These are phyloP conservation scores for Tardiomyces blankii DNA, from an alignment of 1,139 yeast genomes.

Conservation along the genomic window DNA sequence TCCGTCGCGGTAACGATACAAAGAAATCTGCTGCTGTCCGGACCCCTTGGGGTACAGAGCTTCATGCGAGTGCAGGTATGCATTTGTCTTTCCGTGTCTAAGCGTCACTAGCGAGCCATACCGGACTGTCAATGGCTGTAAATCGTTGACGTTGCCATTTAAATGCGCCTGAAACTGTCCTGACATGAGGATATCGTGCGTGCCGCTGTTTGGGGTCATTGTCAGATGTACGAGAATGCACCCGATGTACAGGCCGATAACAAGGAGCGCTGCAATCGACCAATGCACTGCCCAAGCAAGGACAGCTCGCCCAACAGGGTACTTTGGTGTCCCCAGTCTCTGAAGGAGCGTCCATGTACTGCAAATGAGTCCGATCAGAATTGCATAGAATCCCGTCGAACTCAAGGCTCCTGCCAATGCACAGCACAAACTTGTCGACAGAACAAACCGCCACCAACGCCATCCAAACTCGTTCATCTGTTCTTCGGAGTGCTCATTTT, in stretches of 20 bases:
- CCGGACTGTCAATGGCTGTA: slow-evolving; percentile 39
- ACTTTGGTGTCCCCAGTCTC: neutral
- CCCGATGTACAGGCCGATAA: neutral
- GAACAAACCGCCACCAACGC: neutral
- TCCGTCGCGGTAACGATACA: slow-evolving; percentile 40
- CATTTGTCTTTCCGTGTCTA: slow-evolving; percentile 51
- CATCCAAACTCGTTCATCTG: neutral
- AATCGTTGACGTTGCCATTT: slow-evolving; percentile 30
- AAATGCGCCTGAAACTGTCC: slow-evolving; percentile 51
- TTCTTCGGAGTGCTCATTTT: neutral
- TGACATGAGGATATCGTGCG: slow-evolving; percentile 39
- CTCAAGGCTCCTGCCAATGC: slow-evolving; percentile 14
- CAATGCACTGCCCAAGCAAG: neutral
- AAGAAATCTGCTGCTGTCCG: slow-evolving; percentile 56
- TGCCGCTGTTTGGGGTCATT: slow-evolving; percentile 36
- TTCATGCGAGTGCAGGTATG: slow-evolving; percentile 60
- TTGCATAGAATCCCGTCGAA: neutral
- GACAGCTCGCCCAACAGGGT: neutral
- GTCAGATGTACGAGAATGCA: slow-evolving; percentile 32
- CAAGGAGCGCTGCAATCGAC: neutral
- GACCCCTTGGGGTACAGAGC: slow-evolving; percentile 43
- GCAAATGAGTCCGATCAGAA: neutral
- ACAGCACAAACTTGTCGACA: slow-evolving; percentile 19
- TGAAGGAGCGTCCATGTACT: neutral
- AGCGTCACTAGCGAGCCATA: slow-evolving; percentile 59